Percentiles rank a stretch among this genome's conserved stretches.
Evolutionary conservation across 202 grass and related monocot species (phyloP).

Genomic region (Alloteropsis angusta): DNA sequence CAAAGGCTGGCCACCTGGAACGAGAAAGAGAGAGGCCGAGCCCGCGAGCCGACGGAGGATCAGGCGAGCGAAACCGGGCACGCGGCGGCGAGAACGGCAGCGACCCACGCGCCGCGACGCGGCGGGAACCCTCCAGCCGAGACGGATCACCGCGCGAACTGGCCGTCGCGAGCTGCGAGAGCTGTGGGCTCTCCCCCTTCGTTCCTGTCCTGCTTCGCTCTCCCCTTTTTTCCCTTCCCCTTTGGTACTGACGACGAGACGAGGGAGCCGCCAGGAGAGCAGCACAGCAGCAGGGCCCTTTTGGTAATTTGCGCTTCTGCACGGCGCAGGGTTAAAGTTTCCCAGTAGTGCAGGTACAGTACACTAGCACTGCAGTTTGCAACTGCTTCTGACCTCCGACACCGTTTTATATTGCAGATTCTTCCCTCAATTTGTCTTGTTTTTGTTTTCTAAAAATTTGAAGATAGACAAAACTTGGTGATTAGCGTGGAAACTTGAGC

Average conservation of each 20-base stretch:
- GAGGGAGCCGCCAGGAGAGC: background rate
- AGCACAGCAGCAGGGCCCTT: constrained; percentile 5
- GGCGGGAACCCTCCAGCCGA: background rate
- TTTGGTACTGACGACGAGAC: background rate
- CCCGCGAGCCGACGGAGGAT: background rate
- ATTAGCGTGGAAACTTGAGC: background rate
- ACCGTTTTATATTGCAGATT: background rate
- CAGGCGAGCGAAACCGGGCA: background rate
- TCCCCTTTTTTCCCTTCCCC: background rate
- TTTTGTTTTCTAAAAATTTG: background rate
- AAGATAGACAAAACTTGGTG: background rate
- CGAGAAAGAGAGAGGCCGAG: background rate
- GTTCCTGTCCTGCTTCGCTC: background rate
- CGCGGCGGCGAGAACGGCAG: background rate
- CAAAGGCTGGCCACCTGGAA: background rate
- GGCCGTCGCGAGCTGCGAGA: background rate
- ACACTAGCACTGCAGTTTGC: background rate
- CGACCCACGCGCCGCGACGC: background rate
- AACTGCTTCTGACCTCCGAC: background rate
- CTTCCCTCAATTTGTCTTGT: background rate
- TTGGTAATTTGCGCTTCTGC: background rate
- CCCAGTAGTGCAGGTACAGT: background rate
- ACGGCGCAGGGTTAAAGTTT: background rate
- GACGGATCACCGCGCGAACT: constrained; percentile 18
- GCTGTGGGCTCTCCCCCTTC: too few species aligned